Evolutionary conservation across 768 basidiomycete species (phyloP).

Genomic region (Rhodotorula kratochvilovae): DNA sequence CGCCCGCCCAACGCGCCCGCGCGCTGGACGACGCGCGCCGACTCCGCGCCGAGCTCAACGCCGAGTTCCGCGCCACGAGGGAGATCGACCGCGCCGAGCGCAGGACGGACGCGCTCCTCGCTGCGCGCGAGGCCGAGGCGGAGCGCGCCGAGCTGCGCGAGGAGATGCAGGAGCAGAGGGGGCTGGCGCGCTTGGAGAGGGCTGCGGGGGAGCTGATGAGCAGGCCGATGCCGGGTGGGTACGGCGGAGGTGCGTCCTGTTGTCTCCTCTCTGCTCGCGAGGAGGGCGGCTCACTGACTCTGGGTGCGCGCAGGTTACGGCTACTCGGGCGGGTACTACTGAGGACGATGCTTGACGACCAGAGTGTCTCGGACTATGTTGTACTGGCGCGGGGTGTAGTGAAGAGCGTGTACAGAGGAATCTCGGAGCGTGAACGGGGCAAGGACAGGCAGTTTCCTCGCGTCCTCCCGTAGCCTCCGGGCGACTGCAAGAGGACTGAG

Average conservation of each 20-base stretch:
- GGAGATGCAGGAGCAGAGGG: slow-evolving; percentile 5
- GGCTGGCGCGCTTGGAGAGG: not conserved
- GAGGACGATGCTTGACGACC: not conserved
- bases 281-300: slow-evolving; percentile 53
- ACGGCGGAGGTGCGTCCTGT: slow-evolving; percentile 54
- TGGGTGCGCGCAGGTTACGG: not conserved
- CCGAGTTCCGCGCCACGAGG: not conserved
- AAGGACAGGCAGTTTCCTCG: too few relatives aligned
- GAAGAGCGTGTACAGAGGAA: too few relatives aligned
- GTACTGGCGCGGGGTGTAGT: too few relatives aligned
- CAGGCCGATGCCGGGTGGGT: not conserved
- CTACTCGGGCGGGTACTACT: not conserved
- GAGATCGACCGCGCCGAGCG: slow-evolving; percentile 8
- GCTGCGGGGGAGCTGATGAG: not conserved
- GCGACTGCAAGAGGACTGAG: too few relatives aligned
- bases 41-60: slow-evolving; percentile 6
- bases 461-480: too few relatives aligned
- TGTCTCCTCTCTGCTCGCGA: not conserved
- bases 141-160: slow-evolving; percentile 2
- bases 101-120: not conserved
- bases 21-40: slow-evolving; percentile 23
- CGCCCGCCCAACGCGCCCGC: slow-evolving; percentile 4
- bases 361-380: too few relatives aligned
- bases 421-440: too few relatives aligned
- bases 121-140: not conserved